phyloP scores from a whole-genome alignment of 208 protist species.

The Leishmania guyanensis region DNA sequence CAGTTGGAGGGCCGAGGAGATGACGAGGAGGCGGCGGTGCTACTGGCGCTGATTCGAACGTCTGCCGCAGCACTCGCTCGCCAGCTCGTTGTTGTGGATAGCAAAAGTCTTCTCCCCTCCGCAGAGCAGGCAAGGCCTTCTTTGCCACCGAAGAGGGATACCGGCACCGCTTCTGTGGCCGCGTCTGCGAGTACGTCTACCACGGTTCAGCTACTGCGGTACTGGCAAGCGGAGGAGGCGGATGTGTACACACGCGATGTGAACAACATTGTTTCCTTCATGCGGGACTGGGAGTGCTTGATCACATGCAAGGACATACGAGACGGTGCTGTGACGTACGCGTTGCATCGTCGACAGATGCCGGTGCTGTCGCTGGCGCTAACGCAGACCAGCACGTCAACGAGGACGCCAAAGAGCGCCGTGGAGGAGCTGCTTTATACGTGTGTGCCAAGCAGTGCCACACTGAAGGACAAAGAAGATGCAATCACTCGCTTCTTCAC shows the following conservation, averaged over 20 bases:
- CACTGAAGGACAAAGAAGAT: slow-evolving; percentile 7
- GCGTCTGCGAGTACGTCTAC: not conserved
- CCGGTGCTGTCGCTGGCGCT: slow-evolving; percentile 52
- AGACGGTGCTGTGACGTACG: slow-evolving; percentile 60
- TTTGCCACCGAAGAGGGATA: not conserved
- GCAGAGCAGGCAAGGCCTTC: not conserved
- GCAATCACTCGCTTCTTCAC: slow-evolving; percentile 43
- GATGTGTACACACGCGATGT: slow-evolving; percentile 43
- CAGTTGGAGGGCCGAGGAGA: not conserved
- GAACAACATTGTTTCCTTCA: slow-evolving; percentile 38
- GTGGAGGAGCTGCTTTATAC: slow-evolving; percentile 28
- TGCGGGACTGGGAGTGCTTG: slow-evolving; percentile 54
- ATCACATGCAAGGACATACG: slow-evolving; percentile 40
- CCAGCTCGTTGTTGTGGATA: slow-evolving; percentile 6
- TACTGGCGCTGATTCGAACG: not conserved
- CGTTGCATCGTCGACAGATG: slow-evolving; percentile 65
- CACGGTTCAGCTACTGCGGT: slow-evolving; percentile 34
- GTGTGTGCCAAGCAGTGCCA: not conserved
- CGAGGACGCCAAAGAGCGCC: not conserved
- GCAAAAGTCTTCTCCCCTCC: not conserved
- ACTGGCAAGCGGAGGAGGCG: slow-evolving; percentile 57
- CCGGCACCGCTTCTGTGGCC: not conserved
- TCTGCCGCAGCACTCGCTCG: slow-evolving; percentile 4
- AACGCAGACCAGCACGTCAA: not conserved
- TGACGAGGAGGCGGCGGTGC: not conserved